Evolutionary conservation across 345 rosid species (phyloP), one percentile per base, ranked within the genome.

Genomic region (Limnanthes douglasii): DNA sequence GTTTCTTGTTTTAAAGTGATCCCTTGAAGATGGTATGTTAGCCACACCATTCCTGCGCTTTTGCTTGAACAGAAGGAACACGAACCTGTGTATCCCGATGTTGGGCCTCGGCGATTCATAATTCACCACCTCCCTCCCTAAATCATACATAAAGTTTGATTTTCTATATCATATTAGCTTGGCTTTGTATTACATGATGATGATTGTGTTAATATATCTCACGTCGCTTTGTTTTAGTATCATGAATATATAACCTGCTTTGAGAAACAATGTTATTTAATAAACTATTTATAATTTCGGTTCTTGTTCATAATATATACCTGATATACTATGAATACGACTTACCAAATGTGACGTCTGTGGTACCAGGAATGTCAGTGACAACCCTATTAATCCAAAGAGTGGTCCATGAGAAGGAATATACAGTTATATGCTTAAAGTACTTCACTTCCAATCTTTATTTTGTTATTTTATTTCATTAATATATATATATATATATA

Each of bases 351-450:
- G 95, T 53, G 17, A 59, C 93, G 53, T 88, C 93, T 23, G 97
- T 88, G 31, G 95, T 83, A 41, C 97, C 97, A 3, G 97, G 97
- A 44, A 88, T 88, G 62, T 88, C 95, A 4, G 95, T 83, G 44
- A 88, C 95, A 12, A 83, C 54, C 95, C 97, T 83, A 71, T 35
- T 45, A 14, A 36, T 39, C 21, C 18, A 14, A 51, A 51, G 68
- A 53, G 34, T 22, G 25, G 6, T 41, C 9, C 22, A 7, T 22
- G 11, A 17, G 39, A 13, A 9, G 12, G 33, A 33, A 15, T 2
- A 25, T 16, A 16, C 37, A 33, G 7, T 33, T 11, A 12, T 32
- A 8, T 32, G 2, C 13, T 6, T 32, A 8, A 9, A 3, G 13
- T 32, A 11, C 7, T 32, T n/a, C n/a, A n/a, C n/a, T n/a, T n/a